A percentile compares a stretch with the other conserved stretches of the same genome.
Evolutionary conservation across 1,284 basidiomycete genomes (phyloP).

Genomic region (Mrakiaceae sp.): DNA sequence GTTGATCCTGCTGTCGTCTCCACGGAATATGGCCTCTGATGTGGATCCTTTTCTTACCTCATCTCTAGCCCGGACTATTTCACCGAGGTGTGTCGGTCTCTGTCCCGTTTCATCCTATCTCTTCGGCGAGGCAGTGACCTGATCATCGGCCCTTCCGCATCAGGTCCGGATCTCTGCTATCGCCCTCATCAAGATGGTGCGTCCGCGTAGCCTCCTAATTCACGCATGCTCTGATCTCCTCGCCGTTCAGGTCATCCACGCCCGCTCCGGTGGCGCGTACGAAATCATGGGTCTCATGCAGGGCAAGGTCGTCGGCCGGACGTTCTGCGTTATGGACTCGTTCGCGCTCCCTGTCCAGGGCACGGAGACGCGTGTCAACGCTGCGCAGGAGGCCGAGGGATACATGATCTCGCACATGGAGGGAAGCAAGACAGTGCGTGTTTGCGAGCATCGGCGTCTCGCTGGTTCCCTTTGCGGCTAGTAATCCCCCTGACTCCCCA

Average conservation of each 20-base stretch:
- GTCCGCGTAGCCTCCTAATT: conserved; percentile 5
- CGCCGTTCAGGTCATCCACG: conserved; percentile 73
- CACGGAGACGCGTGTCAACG: conserved; percentile 98
- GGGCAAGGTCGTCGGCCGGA: conserved; percentile 77
- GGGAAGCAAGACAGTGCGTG: conserved; percentile 57
- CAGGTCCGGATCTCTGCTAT: conserved; percentile 90
- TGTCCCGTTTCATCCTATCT: neutral
- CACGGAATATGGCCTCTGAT: neutral
- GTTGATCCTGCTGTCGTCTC: neutral
- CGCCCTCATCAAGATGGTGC: conserved; percentile 95
- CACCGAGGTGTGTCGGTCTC: conserved; percentile 8
- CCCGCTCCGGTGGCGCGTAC: conserved; percentile 89
- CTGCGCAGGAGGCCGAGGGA: conserved; percentile 89
- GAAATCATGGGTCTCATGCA: conserved; percentile 99
- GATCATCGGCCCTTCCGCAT: conserved; percentile 61
- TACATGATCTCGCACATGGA: conserved; percentile 94
- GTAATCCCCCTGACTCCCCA: neutral
- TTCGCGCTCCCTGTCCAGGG: conserved; percentile 96
- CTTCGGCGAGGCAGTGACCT: neutral
- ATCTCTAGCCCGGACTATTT: conserved; percentile 12
- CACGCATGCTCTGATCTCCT: neutral
- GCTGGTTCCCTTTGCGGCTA: neutral
- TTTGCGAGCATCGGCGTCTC: neutral
- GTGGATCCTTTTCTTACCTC: neutral
- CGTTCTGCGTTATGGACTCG: conserved; percentile 87